A percentile compares a stretch with the other conserved stretches of the same genome.
Evolutionary conservation across 331 rosid species (phyloP).

Genomic region (Prunus yedoensis): DNA sequence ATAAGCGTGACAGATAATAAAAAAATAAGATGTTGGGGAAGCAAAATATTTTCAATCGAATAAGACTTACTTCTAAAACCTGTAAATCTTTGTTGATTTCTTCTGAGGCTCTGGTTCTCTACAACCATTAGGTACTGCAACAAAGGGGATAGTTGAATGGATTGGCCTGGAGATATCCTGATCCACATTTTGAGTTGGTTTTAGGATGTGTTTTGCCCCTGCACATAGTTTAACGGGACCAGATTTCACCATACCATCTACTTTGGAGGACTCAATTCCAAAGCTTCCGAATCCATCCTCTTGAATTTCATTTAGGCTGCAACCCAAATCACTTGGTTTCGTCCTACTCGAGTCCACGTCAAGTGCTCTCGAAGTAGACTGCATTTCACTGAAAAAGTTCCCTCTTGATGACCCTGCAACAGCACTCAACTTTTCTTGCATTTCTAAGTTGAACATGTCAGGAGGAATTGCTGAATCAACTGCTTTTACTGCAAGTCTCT

Average conservation of each 20-base stretch:
- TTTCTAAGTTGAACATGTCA: constrained; percentile 36
- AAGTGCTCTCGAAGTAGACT: constrained; percentile 25
- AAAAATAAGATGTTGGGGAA: background rate
- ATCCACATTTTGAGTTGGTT: constrained; percentile 59
- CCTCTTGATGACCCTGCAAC: constrained; percentile 29
- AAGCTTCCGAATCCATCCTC: constrained; percentile 32
- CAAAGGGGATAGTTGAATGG: constrained; percentile 52
- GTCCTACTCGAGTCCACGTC: constrained; percentile 42
- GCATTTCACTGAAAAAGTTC: constrained; percentile 35
- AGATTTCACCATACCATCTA: constrained; percentile 44
- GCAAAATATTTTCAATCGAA: background rate
- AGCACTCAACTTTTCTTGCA: constrained; percentile 40
- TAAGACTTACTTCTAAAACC: constrained; percentile 57
- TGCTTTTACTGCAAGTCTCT: constrained; percentile 45
- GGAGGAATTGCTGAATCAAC: constrained; percentile 46
- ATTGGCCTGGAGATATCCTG: constrained; percentile 38
- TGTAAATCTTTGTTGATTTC: constrained; percentile 63
- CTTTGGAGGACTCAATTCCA: constrained; percentile 37
- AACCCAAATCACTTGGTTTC: constrained; percentile 30
- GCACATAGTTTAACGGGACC: constrained; percentile 73
- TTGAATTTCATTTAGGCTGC: constrained; percentile 37
- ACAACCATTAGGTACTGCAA: constrained; percentile 43
- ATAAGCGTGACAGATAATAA: background rate
- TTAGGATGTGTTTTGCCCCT: constrained; percentile 79
- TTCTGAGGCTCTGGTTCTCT: constrained; percentile 55